Conservation (phyloP, 768 basidiomycete species). For the Xerocomus spinulosus region DNA sequence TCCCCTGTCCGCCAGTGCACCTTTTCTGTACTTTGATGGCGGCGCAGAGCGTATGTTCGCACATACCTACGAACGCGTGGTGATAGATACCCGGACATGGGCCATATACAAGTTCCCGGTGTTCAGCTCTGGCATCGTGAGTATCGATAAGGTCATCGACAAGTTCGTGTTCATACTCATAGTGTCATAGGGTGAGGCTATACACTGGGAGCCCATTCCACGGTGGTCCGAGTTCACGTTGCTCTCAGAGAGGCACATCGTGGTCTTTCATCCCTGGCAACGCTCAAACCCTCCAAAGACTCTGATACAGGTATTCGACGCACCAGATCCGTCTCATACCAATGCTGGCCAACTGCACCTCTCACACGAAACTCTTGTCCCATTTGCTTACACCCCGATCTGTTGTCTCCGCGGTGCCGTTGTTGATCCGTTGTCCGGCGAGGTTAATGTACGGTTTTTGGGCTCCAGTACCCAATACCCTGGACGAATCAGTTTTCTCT, state of each 20-base stretch:
- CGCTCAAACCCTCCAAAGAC: conserved; percentile 3
- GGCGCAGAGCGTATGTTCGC: conserved; percentile 13
- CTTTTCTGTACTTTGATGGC: conserved; percentile 16
- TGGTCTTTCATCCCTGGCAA: conserved; percentile 15
- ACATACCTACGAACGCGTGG: conserved; percentile 6
- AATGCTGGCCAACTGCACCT: conserved; percentile 9
- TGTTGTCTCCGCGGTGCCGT: conserved; percentile 11
- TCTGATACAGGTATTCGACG: conserved; percentile 18
- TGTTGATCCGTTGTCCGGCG: conserved; percentile 11
- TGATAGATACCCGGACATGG: conserved; percentile 17
- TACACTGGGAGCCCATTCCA: neutral
- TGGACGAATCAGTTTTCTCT: conserved; percentile 9
- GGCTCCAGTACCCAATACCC: neutral
- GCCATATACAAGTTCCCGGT: conserved; percentile 13
- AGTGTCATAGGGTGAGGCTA: conserved; percentile 3
- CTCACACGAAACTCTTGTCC: conserved; percentile 16
- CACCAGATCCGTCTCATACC: neutral
- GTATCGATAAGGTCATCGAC: neutral
- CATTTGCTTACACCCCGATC: conserved; percentile 3
- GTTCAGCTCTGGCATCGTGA: conserved; percentile 14
- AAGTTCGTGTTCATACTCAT: neutral
- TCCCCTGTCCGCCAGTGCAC: conserved; percentile 10
- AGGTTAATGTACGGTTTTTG: conserved; percentile 13
- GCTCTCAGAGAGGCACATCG: conserved; percentile 8
- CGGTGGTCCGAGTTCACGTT: conserved; percentile 13